Conservation (phyloP, 306 rosid genomes). For the Corylus heterophylla region DNA sequence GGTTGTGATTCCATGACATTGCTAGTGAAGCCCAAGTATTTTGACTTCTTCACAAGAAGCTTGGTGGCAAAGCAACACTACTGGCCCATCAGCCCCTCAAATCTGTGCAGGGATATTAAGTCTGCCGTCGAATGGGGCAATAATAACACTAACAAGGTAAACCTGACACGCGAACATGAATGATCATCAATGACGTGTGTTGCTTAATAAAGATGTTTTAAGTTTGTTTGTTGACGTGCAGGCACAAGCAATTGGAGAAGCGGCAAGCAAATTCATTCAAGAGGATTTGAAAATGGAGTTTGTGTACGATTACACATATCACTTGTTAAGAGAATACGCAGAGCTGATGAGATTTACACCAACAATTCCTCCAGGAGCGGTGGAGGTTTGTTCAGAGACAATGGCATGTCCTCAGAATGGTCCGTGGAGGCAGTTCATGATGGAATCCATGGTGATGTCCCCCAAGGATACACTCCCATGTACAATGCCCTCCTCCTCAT, state of each 20-base stretch:
- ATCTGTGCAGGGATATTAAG: conserved; percentile 42
- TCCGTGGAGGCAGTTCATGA: conserved; percentile 15
- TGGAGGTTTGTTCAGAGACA: conserved; percentile 41
- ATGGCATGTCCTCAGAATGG: conserved; percentile 23
- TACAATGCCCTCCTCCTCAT: conserved; percentile 24
- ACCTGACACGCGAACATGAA: too few relatives aligned
- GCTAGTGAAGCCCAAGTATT: conserved; percentile 37
- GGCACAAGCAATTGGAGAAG: too few relatives aligned
- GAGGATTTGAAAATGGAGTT: conserved; percentile 43
- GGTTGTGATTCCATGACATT: conserved; percentile 58
- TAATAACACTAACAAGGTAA: conserved; percentile 32
- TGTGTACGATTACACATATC: conserved; percentile 57
- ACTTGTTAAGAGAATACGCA: conserved; percentile 37
- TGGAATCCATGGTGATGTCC: conserved; percentile 35
- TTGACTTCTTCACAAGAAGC: conserved; percentile 50
- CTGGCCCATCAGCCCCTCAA: conserved; percentile 41
- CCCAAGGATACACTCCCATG: conserved; percentile 47
- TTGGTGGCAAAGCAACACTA: conserved; percentile 42
- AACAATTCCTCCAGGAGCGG: conserved; percentile 32
- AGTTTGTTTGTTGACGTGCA: too few relatives aligned
- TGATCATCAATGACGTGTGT: too few relatives aligned
- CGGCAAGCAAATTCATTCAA: conserved; percentile 29
- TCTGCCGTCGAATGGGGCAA: conserved; percentile 60
- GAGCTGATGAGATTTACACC: conserved; percentile 46
- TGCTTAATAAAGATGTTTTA: too few relatives aligned